Base-by-base conservation (phyloP, 2,329 filamentous ascomycete genomes). In the Aschersonia sp. region DNA sequence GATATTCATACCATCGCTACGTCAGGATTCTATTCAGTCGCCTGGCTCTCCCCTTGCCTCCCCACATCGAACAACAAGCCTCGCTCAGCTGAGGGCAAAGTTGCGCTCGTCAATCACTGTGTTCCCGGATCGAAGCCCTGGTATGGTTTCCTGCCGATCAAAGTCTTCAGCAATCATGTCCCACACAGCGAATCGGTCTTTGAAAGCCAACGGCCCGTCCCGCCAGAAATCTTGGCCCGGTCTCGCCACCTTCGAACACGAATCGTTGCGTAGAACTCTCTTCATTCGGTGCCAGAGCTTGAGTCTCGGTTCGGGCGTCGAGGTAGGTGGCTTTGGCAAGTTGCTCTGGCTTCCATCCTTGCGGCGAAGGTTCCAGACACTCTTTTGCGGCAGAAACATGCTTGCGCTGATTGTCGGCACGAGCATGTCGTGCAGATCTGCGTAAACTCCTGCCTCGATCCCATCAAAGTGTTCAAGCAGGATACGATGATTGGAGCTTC, bases 371-470 rank as follows among this genome's bases (percentile, higher is more conserved):
- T 66, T 75, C 67, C 72, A 72, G 40, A 76, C 64, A 49, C 68
- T 67, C 48, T 65, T 65, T 49, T 69, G 70, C 4, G 72, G 69
- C 5, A 74, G 56, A 49, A 78, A 73, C 61, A 77, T 68, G 50
- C 66, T 72, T 45, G 74, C 69, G 43, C 70, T 74, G 30, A 77
- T 60, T n/a, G 72, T 76, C 51, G 74, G 72, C 9, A 76, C 64
- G 10, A 71, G 68, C 12, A 72, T 67, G 48, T 73, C 70, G 12
- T 66, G 66, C 49, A 69, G 66, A 9, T 67, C 61, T 52, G 68
- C 64, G 48, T 71, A 69, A 52, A 69, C 70, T 52, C 74, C 71
- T 6, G 69, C 68, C 6, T 71, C 73, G 2, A 63, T 55, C 42
- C 57, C 61, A 52, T 77, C 73, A 10, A 78, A 60, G 53, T 70